These are phyloP conservation scores for Infundibulicybe gibba DNA, from an alignment of 768 basidiomycete genomes.

Conservation along the genomic window DNA sequence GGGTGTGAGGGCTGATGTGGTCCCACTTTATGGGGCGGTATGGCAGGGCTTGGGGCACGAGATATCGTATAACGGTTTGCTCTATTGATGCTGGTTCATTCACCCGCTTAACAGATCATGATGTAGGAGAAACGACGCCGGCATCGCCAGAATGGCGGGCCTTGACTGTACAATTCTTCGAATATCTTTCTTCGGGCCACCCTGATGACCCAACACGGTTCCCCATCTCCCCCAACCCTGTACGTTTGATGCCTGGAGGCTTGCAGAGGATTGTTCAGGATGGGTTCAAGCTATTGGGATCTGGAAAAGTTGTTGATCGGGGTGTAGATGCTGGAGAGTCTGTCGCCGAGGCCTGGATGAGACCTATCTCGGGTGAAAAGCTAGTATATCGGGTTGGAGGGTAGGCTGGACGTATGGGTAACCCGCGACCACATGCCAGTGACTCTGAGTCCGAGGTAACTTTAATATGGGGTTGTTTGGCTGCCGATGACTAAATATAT, in stretches of 20 bases:
- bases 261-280: constrained; percentile 20
- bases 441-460: too few species aligned
- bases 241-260: constrained; percentile 30
- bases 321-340: neutral
- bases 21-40: constrained; percentile 23
- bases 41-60: constrained; percentile 30
- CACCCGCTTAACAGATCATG: neutral
- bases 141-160: constrained; percentile 18
- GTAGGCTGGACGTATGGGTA: too few species aligned
- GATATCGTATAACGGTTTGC: constrained; percentile 23
- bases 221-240: constrained; percentile 19
- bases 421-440: constrained; percentile 24
- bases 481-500: too few species aligned
- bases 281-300: constrained; percentile 23
- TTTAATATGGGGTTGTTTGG: too few species aligned
- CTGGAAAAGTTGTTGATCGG: constrained; percentile 22
- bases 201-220: constrained; percentile 12
- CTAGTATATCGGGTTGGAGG: constrained; percentile 17
- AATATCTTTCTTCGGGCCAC: constrained; percentile 20
- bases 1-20: constrained; percentile 19
- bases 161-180: constrained; percentile 27
- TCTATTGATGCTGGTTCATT: neutral
- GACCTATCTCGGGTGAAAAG: constrained; percentile 27
- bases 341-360: constrained; percentile 16
- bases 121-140: constrained; percentile 17